These are phyloP conservation scores for Marsdenia floribunda DNA, from an alignment of 257 asterid species.

Conservation along the genomic window DNA sequence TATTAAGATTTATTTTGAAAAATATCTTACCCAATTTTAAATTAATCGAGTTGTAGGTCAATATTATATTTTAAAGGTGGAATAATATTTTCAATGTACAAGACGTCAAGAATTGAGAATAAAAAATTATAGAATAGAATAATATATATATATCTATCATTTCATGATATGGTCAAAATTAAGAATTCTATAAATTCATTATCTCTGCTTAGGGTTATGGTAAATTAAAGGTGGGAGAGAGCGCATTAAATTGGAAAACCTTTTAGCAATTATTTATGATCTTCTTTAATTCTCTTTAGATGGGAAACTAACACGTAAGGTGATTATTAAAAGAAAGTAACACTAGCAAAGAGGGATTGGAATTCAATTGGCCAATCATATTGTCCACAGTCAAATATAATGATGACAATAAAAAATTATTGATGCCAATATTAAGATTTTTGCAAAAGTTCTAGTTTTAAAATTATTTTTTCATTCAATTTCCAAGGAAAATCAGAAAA, in stretches of 20 bases:
- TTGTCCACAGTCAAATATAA: not conserved
- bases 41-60: no score
- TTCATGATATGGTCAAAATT: not conserved
- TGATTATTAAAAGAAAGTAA: not conserved
- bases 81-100: no score
- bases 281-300: not conserved
- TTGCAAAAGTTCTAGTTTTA: not conserved
- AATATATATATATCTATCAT: not conserved
- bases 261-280: not conserved
- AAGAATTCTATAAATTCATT: not conserved
- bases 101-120: no score
- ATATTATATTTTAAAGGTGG: no score
- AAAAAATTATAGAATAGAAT: no score
- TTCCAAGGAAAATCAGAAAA: no score
- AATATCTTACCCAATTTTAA: no score
- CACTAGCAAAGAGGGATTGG: not conserved
- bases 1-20: no score
- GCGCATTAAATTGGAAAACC: not conserved
- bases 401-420: not conserved
- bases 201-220: not conserved
- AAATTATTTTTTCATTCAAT: not conserved
- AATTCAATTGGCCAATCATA: not conserved
- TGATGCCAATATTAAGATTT: not conserved
- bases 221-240: not conserved
- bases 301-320: not conserved